phyloP scores from a whole-genome alignment of 495 filamentous ascomycete species.

The Jackrogersella multiformis region DNA sequence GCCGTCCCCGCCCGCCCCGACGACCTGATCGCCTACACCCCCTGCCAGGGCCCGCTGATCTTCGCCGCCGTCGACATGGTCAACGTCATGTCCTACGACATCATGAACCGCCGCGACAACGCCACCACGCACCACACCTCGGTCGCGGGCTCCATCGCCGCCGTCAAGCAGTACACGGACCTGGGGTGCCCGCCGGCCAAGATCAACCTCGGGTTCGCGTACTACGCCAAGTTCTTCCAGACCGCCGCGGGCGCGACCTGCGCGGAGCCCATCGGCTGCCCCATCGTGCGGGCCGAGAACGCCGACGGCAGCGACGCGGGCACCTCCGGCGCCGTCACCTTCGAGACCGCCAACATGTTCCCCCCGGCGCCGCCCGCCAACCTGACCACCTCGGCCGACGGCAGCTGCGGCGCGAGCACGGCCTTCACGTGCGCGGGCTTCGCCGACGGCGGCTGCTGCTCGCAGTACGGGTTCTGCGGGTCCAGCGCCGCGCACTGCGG shows the following conservation, averaged over 20 bases:
- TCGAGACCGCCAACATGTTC: constrained; percentile 40
- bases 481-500: constrained; percentile 36
- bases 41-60: constrained; percentile 61
- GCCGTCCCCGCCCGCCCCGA: constrained; percentile 63
- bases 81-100: constrained; percentile 74
- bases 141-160: constrained; percentile 55
- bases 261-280: constrained; percentile 62
- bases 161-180: constrained; percentile 62
- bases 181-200: constrained; percentile 61
- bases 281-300: constrained; percentile 62
- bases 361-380: constrained; percentile 41
- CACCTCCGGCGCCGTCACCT: constrained; percentile 65
- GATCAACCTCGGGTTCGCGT: constrained; percentile 71
- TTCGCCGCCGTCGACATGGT: constrained; percentile 67
- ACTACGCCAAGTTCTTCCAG: constrained; percentile 73
- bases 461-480: constrained; percentile 36
- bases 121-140: constrained; percentile 65
- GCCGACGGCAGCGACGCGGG: constrained; percentile 65
- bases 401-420: constrained; percentile 26
- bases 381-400: constrained; percentile 8
- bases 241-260: constrained; percentile 50
- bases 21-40: constrained; percentile 70
- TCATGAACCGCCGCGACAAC: constrained; percentile 70
- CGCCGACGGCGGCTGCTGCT: constrained; percentile 32
- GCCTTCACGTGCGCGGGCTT: constrained; percentile 10